Evolutionary conservation across 805 yeast species (phyloP), one percentile per base, ranked within the genome.

Genomic region (Lachancea nothofagi): DNA sequence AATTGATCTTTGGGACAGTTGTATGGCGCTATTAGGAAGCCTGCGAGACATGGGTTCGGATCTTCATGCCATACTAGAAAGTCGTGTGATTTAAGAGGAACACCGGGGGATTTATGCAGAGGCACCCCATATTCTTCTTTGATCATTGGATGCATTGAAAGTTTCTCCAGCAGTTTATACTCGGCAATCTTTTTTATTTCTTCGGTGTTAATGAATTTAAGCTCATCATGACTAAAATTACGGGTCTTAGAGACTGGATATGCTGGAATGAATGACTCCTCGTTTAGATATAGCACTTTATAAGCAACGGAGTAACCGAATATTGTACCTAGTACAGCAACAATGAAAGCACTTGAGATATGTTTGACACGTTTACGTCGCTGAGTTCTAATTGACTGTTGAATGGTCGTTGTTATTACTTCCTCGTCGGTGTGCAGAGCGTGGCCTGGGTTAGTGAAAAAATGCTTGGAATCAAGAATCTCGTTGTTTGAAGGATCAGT

Each of bases 81-180:
- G 10, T 51, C 47, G 24, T 45, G 43, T 10, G 51, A 42, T 32
- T 38, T 36, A 5, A 55, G 56, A 2, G 53, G 45, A n/a, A 36
- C 40, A 9, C 42, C 44, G 19, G 53, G 44, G 12, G 43, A 36
- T 10, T 47, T 45, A 29, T 47, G 49, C 19, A 60, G 28, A 7
- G 64, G 64, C 2, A 60, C 57, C 1, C 60, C 61, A 38, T 56
- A 60, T 29, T 57, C 46, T 23, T 56, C 60, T 33, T 54, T 55
- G 12, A 60, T 53, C 56, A 57, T 55, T 15, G 52, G 51, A 44
- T 59, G 61, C 17, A 46, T 45, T 7, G 60, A 51, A 5, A 60
- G 33, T 18, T 46, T 44, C 17, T 46, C 56, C 23, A 58, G 38
- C 2, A 55, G 54, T 18, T 52, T 38, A 20, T 49, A 40, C 33